These are phyloP conservation scores for Stramenopiles sp. DNA, from an alignment of 352 stramenopile species.

Conservation along the genomic window DNA sequence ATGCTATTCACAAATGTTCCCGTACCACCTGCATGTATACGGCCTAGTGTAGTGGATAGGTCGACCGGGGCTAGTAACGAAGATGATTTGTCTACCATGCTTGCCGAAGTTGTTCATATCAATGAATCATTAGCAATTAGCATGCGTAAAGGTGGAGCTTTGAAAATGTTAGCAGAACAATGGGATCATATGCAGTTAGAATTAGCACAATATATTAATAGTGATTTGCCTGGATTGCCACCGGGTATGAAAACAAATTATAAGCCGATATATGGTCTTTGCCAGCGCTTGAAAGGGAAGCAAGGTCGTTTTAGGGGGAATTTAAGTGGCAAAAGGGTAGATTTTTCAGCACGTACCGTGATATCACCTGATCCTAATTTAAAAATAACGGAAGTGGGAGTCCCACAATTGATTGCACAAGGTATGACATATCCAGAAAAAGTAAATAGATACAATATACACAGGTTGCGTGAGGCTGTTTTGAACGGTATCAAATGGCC, in stretches of 20 bases:
- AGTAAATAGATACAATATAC: slow-evolving; percentile 76
- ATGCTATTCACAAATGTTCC: slow-evolving; percentile 88
- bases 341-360: slow-evolving; percentile 96
- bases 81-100: slow-evolving; percentile 94
- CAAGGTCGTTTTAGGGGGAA: slow-evolving; percentile 95
- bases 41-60: slow-evolving; percentile 94
- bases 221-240: slow-evolving; percentile 85
- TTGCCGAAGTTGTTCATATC: slow-evolving; percentile 97
- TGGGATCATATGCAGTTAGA: slow-evolving; percentile 96
- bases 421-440: slow-evolving; percentile 95
- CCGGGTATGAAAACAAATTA: slow-evolving; percentile 60
- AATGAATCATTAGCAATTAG: slow-evolving; percentile 84
- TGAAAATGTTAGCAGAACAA: slow-evolving; percentile 96
- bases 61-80: slow-evolving; percentile 80
- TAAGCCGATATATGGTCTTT: slow-evolving; percentile 87
- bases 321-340: slow-evolving; percentile 91
- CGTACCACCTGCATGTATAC: slow-evolving; percentile 94
- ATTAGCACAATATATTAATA: slow-evolving; percentile 95
- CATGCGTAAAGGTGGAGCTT: slow-evolving; percentile 76
- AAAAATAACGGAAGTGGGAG: slow-evolving; percentile 69
- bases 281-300: slow-evolving; percentile 91
- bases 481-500: slow-evolving; percentile 86
- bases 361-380: slow-evolving; percentile 98
- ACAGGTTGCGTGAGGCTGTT: slow-evolving; percentile 78
- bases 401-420: slow-evolving; percentile 82